Evolutionary conservation across 2,329 filamentous ascomycete species (phyloP).

Genomic region (Aspergillus sergii): DNA sequence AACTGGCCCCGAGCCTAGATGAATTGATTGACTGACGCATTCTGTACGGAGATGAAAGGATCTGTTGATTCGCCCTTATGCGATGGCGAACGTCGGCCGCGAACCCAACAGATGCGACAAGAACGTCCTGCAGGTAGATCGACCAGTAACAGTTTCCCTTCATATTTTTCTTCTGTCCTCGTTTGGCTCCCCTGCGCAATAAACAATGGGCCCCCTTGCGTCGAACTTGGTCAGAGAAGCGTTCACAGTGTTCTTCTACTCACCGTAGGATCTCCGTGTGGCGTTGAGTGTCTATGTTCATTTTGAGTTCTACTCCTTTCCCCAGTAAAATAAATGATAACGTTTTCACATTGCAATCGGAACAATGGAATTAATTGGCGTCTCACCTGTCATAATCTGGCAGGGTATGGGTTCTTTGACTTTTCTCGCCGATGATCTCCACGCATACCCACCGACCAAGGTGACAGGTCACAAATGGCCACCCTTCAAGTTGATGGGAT

Average conservation of each 20-base stretch:
- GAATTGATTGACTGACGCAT: not conserved
- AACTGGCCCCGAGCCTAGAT: constrained; percentile 1
- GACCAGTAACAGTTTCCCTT: constrained; percentile 5
- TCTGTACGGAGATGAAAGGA: constrained; percentile 10
- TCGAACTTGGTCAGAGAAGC: constrained; percentile 8
- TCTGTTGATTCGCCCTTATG: not conserved
- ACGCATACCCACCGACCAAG: constrained; percentile 1
- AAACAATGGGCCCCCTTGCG: constrained; percentile 20
- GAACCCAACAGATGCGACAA: not conserved
- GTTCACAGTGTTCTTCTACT: not conserved
- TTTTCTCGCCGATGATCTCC: constrained; percentile 12
- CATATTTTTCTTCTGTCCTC: constrained; percentile 9
- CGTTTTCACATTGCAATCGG: not conserved
- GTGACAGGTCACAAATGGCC: constrained; percentile 10
- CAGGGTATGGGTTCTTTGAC: not conserved
- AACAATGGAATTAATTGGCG: constrained; percentile 13
- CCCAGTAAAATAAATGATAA: not conserved
- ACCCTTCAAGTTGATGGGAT: not conserved
- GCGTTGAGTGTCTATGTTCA: not conserved
- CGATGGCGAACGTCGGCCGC: too few species aligned
- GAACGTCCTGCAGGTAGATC: not conserved
- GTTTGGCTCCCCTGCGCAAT: constrained; percentile 18
- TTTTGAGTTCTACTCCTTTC: not conserved
- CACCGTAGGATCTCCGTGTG: constrained; percentile 9
- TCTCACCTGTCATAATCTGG: constrained; percentile 19